These are phyloP conservation scores for Apiospora arundinis DNA, from an alignment of 2,329 filamentous ascomycete species.

Conservation along the genomic window DNA sequence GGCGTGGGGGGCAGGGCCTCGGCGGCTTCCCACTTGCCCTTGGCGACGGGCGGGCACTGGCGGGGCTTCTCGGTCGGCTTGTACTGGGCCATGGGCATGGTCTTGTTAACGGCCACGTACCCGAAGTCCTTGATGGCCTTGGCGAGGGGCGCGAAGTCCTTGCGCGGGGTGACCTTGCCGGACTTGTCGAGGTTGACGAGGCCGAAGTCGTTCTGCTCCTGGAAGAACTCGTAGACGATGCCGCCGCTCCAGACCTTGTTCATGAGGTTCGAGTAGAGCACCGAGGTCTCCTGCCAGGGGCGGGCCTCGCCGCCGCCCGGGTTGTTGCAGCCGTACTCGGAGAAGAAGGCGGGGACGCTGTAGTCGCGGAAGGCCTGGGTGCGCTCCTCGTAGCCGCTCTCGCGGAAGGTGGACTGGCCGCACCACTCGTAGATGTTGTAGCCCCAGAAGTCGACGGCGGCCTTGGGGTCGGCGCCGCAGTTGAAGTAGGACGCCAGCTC, in stretches of 20 bases:
- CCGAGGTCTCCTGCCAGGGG: slow-evolving; percentile 69
- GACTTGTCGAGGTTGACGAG: slow-evolving; percentile 59
- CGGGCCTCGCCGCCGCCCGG: slow-evolving; percentile 54
- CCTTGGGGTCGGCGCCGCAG: slow-evolving; percentile 60
- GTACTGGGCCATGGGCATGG: slow-evolving; percentile 58
- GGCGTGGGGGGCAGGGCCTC: slow-evolving; percentile 70
- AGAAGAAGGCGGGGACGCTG: slow-evolving; percentile 78
- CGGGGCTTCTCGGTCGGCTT: slow-evolving; percentile 64
- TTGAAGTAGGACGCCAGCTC: slow-evolving; percentile 75
- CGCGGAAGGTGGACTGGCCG: slow-evolving; percentile 64
- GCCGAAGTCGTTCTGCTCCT: slow-evolving; percentile 73
- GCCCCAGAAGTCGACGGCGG: slow-evolving; percentile 77
- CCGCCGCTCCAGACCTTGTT: slow-evolving; percentile 74
- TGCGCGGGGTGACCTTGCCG: slow-evolving; percentile 54
- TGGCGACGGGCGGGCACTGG: slow-evolving; percentile 60
- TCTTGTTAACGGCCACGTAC: slow-evolving; percentile 58
- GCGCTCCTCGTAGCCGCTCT: slow-evolving; percentile 70
- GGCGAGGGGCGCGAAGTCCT: slow-evolving; percentile 67
- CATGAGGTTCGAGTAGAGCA: slow-evolving; percentile 72
- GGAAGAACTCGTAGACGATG: slow-evolving; percentile 83
- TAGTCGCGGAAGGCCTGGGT: slow-evolving; percentile 72
- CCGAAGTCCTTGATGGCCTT: slow-evolving; percentile 62
- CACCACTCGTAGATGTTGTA: slow-evolving; percentile 89
- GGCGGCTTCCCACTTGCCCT: slow-evolving; percentile 60
- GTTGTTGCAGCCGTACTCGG: slow-evolving; percentile 79